These are phyloP conservation scores for Coleophoma cylindrospora DNA, from an alignment of 2,329 filamentous ascomycete species.

Conservation along the genomic window DNA sequence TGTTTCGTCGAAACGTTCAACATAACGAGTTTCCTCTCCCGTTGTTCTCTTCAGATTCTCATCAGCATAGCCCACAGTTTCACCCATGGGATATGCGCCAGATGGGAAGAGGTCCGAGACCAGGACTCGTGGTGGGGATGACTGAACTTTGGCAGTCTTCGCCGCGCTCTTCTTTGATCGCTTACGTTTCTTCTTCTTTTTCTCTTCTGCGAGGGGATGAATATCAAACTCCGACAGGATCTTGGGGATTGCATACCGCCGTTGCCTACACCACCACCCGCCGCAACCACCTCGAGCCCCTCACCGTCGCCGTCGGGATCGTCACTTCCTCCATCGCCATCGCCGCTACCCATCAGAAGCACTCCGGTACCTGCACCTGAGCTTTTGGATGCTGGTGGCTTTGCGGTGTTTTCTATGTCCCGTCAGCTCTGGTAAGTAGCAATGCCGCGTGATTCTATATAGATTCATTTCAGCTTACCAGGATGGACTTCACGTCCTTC, in stretches of 20 bases:
- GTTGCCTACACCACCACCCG: neutral
- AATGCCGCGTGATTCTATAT: neutral
- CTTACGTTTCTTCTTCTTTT: conserved; percentile 74
- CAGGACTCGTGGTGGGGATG: conserved; percentile 67
- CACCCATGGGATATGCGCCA: conserved; percentile 66
- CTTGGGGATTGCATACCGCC: neutral
- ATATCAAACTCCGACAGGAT: neutral
- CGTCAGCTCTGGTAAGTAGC: neutral
- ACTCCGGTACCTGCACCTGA: neutral
- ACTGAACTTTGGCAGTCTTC: conserved; percentile 54
- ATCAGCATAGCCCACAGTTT: conserved; percentile 63
- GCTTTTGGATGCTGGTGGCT: neutral
- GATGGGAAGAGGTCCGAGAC: conserved; percentile 68
- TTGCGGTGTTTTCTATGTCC: neutral
- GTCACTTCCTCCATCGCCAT: neutral
- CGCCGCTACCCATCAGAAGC: neutral
- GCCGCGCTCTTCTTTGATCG: conserved; percentile 69
- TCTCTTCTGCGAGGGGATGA: conserved; percentile 2
- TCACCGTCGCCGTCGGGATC: neutral
- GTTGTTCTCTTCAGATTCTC: conserved; percentile 75
- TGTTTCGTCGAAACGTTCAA: conserved; percentile 64
- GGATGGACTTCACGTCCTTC: neutral
- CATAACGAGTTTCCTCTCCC: conserved; percentile 73
- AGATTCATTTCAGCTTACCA: neutral
- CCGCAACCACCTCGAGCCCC: neutral